Percentiles rank a stretch among this genome's conserved stretches.
phyloP scores from a whole-genome alignment of 495 filamentous ascomycete species.

The Xylaria telfairii region DNA sequence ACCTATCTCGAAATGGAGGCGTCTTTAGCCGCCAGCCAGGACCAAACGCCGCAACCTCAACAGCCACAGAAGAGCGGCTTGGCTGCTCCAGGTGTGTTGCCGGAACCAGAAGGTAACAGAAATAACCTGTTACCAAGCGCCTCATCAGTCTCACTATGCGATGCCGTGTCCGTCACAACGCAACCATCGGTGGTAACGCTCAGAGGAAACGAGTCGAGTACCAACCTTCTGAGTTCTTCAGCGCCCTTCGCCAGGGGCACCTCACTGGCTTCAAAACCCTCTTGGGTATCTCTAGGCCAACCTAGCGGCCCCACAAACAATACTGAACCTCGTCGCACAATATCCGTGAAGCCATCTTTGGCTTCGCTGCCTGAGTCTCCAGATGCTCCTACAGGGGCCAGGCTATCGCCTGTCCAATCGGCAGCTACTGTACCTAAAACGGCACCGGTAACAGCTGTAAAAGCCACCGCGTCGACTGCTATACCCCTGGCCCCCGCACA shows the following conservation, averaged over 20 bases:
- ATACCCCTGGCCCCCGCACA: slow-evolving; percentile 17
- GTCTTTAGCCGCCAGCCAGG: slow-evolving; percentile 3
- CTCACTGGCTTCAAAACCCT: slow-evolving; percentile 33
- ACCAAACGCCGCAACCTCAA: neutral
- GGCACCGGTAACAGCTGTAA: neutral
- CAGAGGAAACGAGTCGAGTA: slow-evolving; percentile 28
- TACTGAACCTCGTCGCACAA: slow-evolving; percentile 22
- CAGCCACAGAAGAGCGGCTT: slow-evolving; percentile 22
- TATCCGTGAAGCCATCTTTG: slow-evolving; percentile 34
- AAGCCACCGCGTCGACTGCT: slow-evolving; percentile 4
- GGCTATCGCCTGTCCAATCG: slow-evolving; percentile 35
- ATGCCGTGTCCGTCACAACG: slow-evolving; percentile 27
- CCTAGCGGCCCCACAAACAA: slow-evolving; percentile 7
- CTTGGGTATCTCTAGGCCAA: slow-evolving; percentile 28
- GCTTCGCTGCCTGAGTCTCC: slow-evolving; percentile 31
- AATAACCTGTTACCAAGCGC: slow-evolving; percentile 3
- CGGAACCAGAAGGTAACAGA: neutral
- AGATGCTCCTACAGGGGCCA: slow-evolving; percentile 25
- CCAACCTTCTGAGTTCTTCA: slow-evolving; percentile 32
- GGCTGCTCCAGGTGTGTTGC: neutral
- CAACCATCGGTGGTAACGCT: slow-evolving; percentile 26
- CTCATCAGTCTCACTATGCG: slow-evolving; percentile 11
- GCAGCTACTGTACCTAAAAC: slow-evolving; percentile 6
- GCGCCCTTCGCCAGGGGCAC: slow-evolving; percentile 33
- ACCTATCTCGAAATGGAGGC: slow-evolving; percentile 9